Base-by-base conservation (phyloP, 2,329 filamentous ascomycete species). In the Delphinella strobiligena region DNA sequence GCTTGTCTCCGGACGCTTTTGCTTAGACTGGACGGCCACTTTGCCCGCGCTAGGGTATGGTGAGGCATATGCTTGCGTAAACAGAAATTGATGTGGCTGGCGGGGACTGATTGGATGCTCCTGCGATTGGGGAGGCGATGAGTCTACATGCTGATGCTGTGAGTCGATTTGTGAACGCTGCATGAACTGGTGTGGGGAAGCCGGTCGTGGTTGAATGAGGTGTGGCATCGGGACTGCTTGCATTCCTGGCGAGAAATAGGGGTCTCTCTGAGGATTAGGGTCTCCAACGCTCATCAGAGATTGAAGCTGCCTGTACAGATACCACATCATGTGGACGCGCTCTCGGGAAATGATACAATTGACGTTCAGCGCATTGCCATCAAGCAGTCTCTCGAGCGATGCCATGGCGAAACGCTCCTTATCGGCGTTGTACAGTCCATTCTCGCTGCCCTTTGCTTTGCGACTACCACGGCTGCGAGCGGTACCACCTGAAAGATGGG, bases 361-460 rank as follows among this genome's bases (percentile, higher is more conserved):
- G 24, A 43, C 41, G 22, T 46, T 43, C 3, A 42, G 39, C 10
- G 44, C 44, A 5, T 35, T 36, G n/a, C 40, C 39, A 14, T 34
- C 17, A 5, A 40, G 18, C 19, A 46, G 15, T 3, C 31, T 27
- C 19, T 41, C 22, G 3, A 46, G 38, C 5, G 36, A 27, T 19
- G 37, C 22, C 24, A 43, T 32, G 7, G 35, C 41, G 14, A 41
- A 29, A 10, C 37, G 34, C 14, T 41, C 44, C 1, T 32, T 19
- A 1, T 43, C 32, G 5, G 39, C 41, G 2, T 27, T 12, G 14
- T 33, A 24, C n/a, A 30, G 15, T 5, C 30, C 12, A 3, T 27
- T 18, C 5, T 27, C 22, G 32, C 18, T 15, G 19, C 18, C 15
- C n/a, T 14, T 14, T 24, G 11, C 11, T 31, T 29, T 4, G 3